A percentile compares a stretch with the other conserved stretches of the same genome.
Evolutionary conservation across 176 grass and related monocot species (phyloP).

Genomic region (Musa acuminata): DNA sequence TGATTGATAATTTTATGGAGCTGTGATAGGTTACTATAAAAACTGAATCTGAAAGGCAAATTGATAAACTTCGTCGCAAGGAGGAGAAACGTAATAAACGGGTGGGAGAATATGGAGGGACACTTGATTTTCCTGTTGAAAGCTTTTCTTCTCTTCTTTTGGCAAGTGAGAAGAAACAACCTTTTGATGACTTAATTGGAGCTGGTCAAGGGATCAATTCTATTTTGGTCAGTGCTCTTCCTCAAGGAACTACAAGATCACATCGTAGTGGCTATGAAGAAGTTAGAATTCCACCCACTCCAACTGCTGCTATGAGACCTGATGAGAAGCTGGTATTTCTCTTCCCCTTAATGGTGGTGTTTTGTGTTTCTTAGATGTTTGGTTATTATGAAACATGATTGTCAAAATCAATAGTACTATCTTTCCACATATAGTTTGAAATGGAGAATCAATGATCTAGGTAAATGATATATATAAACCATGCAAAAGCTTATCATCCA

Average conservation of each 20-base stretch:
- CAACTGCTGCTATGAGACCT: constrained; percentile 51
- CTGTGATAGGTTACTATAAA: constrained; percentile 65
- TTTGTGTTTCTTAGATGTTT: not conserved
- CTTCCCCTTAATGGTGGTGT: not conserved
- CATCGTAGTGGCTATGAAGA: constrained; percentile 89
- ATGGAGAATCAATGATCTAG: not conserved
- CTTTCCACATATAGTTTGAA: not conserved
- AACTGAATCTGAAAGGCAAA: constrained; percentile 79
- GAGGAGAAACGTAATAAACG: constrained; percentile 77
- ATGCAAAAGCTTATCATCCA: not conserved
- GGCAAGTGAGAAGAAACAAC: constrained; percentile 77
- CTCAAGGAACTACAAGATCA: constrained; percentile 75
- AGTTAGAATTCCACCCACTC: constrained; percentile 87
- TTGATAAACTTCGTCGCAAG: constrained; percentile 88
- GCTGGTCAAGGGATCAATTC: constrained; percentile 48
- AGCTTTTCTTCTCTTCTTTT: constrained; percentile 66
- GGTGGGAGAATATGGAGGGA: constrained; percentile 41
- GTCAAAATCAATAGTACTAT: not conserved
- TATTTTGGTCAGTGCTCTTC: constrained; percentile 61
- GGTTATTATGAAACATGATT: constrained; percentile 9
- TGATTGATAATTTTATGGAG: not conserved
- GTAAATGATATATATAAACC: not conserved
- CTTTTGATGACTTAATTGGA: constrained; percentile 82
- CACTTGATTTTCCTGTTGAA: constrained; percentile 48
- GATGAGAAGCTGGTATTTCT: constrained; percentile 81